Conservation (phyloP, 805 yeast genomes). For the Suhomyces xylopsoci region DNA sequence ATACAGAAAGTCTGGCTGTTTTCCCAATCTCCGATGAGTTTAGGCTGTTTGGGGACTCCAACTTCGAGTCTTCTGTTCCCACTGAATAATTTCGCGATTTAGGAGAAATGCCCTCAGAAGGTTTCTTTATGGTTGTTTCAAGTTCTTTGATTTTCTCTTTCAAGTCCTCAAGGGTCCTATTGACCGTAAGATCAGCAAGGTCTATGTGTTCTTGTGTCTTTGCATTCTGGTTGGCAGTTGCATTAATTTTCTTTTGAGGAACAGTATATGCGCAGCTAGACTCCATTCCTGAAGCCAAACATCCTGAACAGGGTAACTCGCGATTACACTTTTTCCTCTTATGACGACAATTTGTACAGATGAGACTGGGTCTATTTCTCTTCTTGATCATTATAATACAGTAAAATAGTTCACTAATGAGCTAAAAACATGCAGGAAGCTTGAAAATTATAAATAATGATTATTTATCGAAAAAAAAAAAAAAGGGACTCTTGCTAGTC, state of each 20-base stretch:
- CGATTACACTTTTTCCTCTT: constrained; percentile 45
- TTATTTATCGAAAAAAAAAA: neutral
- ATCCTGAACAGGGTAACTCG: constrained; percentile 24
- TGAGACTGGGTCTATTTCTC: constrained; percentile 42
- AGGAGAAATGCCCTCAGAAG: neutral
- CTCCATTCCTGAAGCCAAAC: constrained; percentile 8
- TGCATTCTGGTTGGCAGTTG: constrained; percentile 1
- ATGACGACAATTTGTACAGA: constrained; percentile 46
- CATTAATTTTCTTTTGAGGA: constrained; percentile 2
- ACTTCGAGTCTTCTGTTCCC: neutral
- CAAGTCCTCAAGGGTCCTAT: neutral
- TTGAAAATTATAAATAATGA: neutral
- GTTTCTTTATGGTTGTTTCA: neutral
- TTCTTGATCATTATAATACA: constrained; percentile 10
- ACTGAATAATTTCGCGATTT: neutral
- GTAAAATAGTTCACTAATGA: neutral
- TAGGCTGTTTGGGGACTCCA: neutral
- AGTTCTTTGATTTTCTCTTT: neutral
- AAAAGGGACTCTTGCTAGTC: neutral
- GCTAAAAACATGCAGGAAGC: neutral
- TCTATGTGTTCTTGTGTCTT: neutral
- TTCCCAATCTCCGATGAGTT: neutral
- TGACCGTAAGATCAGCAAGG: neutral
- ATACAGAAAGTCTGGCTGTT: neutral
- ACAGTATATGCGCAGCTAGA: constrained; percentile 7